A percentile compares a stretch with the other conserved stretches of the same genome.
These are phyloP conservation scores for Ephemerocybe angulata DNA, from an alignment of 768 basidiomycete species.

Conservation along the genomic window DNA sequence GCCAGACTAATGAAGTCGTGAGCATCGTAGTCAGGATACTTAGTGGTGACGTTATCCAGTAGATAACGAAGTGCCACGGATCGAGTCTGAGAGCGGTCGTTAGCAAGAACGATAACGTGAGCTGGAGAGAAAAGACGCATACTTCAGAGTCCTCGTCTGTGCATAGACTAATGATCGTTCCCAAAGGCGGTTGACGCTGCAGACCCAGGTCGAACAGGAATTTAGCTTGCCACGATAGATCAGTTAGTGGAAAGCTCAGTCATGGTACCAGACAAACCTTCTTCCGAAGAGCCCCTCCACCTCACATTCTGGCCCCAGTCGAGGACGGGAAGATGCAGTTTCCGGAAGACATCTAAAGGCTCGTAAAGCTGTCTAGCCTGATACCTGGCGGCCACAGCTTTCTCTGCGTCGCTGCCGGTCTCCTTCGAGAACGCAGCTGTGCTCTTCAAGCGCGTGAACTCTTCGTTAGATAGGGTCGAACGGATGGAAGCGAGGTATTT, in stretches of 20 bases:
- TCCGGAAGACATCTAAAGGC: constrained; percentile 67
- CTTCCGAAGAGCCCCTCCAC: constrained; percentile 81
- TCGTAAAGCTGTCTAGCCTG: constrained; percentile 82
- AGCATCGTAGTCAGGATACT: constrained; percentile 61
- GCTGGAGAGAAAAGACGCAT: constrained; percentile 1
- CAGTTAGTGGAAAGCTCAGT: background rate
- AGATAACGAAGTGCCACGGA: constrained; percentile 75
- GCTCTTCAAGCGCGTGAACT: constrained; percentile 48
- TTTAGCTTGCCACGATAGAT: constrained; percentile 55
- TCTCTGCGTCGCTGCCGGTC: constrained; percentile 18
- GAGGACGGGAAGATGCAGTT: constrained; percentile 74
- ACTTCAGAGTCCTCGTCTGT: constrained; percentile 47
- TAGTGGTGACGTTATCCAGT: constrained; percentile 61
- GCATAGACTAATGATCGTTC: constrained; percentile 65
- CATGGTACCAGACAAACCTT: constrained; percentile 51
- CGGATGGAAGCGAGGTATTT: constrained; percentile 86
- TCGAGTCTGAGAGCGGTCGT: constrained; percentile 33
- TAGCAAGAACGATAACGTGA: background rate
- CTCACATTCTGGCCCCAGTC: constrained; percentile 80
- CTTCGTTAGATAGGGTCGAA: constrained; percentile 43
- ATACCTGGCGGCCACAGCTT: constrained; percentile 42
- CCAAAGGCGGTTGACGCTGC: constrained; percentile 63
- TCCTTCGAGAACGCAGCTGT: constrained; percentile 81
- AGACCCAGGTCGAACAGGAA: constrained; percentile 73
- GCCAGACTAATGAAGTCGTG: constrained; percentile 51